Conservation (phyloP, 768 basidiomycete genomes). For the Daedaleopsis sinensis region DNA sequence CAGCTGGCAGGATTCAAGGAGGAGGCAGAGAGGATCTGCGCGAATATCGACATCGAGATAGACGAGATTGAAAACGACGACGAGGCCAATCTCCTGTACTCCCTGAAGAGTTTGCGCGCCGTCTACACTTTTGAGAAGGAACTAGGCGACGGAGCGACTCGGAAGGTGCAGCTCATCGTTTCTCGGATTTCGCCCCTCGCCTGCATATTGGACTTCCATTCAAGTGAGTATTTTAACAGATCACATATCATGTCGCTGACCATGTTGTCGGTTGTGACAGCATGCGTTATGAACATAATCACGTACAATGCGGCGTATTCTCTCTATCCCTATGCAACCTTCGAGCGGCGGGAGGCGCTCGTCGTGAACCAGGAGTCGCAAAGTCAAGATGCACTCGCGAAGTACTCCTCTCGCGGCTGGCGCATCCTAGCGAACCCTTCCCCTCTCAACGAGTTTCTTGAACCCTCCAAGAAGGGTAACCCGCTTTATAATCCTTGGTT, state of each 20-base stretch:
- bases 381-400: not conserved
- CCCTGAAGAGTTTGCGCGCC: constrained; percentile 30
- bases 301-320: constrained; percentile 43
- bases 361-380: constrained; percentile 34
- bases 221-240: constrained; percentile 38
- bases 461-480: not conserved
- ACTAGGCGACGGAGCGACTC: not conserved
- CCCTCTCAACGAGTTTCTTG: not conserved
- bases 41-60: not conserved
- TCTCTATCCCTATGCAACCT: constrained; percentile 45
- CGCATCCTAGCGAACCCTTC: constrained; percentile 21
- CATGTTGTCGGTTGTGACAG: constrained; percentile 22
- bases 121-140: constrained; percentile 39
- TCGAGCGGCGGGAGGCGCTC: constrained; percentile 36
- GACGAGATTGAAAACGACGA: not conserved
- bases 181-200: constrained; percentile 36
- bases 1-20: constrained; percentile 27
- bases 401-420: constrained; percentile 40
- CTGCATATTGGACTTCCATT: constrained; percentile 49
- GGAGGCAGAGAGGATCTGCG: constrained; percentile 2
- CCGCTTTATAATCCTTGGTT: constrained; percentile 1
- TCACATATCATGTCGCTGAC: not conserved
- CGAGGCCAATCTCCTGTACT: constrained; percentile 19
- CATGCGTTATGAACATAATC: constrained; percentile 49
- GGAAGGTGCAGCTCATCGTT: constrained; percentile 47